Evolutionary conservation across 352 stramenopile species (phyloP), one percentile per base, ranked within the genome.

Genomic region (Plasmopara viticola): DNA sequence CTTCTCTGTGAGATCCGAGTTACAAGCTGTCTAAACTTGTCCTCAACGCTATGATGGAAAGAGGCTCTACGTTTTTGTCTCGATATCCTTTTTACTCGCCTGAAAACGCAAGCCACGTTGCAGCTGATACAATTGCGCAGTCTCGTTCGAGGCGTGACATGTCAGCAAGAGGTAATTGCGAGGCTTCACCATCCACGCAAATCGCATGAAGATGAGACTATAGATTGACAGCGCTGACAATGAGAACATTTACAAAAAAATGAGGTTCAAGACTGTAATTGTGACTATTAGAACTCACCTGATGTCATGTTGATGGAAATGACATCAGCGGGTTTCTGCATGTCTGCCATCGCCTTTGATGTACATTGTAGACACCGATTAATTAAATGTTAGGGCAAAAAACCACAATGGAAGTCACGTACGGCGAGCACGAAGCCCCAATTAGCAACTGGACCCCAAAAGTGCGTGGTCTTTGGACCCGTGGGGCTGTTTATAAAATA

Each of bases 221-320:
- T 95, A 95, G 41, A 93, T 57, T 25, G 68, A 84, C 62, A 95
- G 59, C 44, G 78, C 82, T 91, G 58, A 54, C 20, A 25, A 25
- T 25, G 20, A 3, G 20, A 25, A 18, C 35, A 28, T 28, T 15
- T 44, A 62, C 20, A 48, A 18, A 55, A 37, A 64, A 41, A 12
- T 56, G 14, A 18, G 18, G 25, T 37, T 31, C 51, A 13, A 53
- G 51, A 15, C 50, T 29, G 14, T 12, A 53, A 20, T 7, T 49
- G 33, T 15, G 18, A 39, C 13, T 25, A 18, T 12, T 1, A 14
- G 33, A 62, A 25, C 66, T 18, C 48, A 91, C 81, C 78, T 10
- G 64, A 68, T 25, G 84, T 95, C 84, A 95, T 95, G 61, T 91
- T 91, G 67, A 89, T 70, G 29, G 81, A 93, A 53, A 95, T 91